These are phyloP conservation scores for Sporisorium sorghi DNA, from an alignment of 1,284 basidiomycete species.

Conservation along the genomic window DNA sequence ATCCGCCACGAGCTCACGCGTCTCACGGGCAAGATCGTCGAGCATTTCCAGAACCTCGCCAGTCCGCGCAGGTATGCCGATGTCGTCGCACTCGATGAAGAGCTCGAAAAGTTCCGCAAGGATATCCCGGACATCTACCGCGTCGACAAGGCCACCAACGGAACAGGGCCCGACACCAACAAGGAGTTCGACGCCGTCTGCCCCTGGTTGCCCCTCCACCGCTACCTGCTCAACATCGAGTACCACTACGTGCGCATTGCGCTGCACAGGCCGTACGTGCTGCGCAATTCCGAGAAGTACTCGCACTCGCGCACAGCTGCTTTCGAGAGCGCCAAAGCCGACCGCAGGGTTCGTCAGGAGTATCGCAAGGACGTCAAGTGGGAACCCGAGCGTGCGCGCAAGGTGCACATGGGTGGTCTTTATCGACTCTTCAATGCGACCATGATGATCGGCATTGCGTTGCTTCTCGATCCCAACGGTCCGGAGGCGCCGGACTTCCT, in stretches of 20 bases:
- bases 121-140: conserved; percentile 81
- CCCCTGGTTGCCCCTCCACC: conserved; percentile 61
- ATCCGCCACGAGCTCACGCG: conserved; percentile 83
- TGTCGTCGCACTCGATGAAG: conserved; percentile 84
- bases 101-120: conserved; percentile 85
- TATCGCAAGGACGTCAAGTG: conserved; percentile 61
- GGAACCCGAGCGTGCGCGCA: conserved; percentile 56
- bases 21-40: conserved; percentile 90
- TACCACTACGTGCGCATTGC: conserved; percentile 65
- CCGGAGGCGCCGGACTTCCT: conserved; percentile 53
- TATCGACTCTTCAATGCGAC: conserved; percentile 65
- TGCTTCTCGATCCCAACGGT: conserved; percentile 58
- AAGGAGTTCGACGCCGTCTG: conserved; percentile 57
- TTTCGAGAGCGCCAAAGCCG: conserved; percentile 60
- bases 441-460: conserved; percentile 65
- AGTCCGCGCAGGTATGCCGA: conserved; percentile 82
- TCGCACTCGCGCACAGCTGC: conserved; percentile 56
- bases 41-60: conserved; percentile 92
- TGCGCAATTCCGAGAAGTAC: conserved; percentile 62
- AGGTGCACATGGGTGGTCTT: conserved; percentile 62
- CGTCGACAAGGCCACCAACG: conserved; percentile 75
- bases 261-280: conserved; percentile 63
- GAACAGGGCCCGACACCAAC: conserved; percentile 57
- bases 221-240: conserved; percentile 65
- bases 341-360: conserved; percentile 58